A percentile compares a stretch with the other conserved stretches of the same genome.
These are phyloP conservation scores for Tulasnella sp. DNA, from an alignment of 768 basidiomycete species.

Conservation along the genomic window DNA sequence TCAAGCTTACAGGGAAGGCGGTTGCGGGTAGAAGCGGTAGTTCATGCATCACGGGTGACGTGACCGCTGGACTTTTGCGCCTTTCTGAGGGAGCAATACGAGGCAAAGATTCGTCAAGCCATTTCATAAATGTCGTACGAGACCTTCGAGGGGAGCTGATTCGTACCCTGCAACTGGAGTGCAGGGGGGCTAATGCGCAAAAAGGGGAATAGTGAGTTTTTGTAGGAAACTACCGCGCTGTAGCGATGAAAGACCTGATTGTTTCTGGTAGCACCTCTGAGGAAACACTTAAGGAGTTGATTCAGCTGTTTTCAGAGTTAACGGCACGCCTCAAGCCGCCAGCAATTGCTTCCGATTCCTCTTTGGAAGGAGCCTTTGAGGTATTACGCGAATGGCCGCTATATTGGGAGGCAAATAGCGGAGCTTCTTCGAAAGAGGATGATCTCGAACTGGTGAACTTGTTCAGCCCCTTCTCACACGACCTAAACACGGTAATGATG, in stretches of 20 bases:
- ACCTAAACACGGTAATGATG: not conserved
- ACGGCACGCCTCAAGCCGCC: too few species aligned
- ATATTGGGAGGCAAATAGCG: too few species aligned
- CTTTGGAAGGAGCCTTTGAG: not conserved
- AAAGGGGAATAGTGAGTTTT: not conserved
- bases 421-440: not conserved
- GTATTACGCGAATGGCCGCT: not conserved
- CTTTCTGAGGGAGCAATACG: not conserved
- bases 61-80: not conserved
- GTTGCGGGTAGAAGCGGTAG: too few species aligned
- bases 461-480: not conserved
- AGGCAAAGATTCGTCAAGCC: not conserved
- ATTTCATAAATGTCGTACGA: not conserved
- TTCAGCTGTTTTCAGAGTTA: too few species aligned
- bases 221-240: not conserved
- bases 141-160: not conserved
- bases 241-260: too few species aligned
- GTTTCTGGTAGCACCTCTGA: too few species aligned
- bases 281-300: too few species aligned
- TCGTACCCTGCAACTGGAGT: not conserved
- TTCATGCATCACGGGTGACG: too few species aligned
- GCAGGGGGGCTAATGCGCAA: too few species aligned
- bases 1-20: too few species aligned
- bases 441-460: not conserved
- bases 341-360: too few species aligned